Percentiles rank a stretch among this genome's conserved stretches.
Evolutionary conservation across 2,329 filamentous ascomycete genomes (phyloP).

Genomic region (Fusarium sp.): DNA sequence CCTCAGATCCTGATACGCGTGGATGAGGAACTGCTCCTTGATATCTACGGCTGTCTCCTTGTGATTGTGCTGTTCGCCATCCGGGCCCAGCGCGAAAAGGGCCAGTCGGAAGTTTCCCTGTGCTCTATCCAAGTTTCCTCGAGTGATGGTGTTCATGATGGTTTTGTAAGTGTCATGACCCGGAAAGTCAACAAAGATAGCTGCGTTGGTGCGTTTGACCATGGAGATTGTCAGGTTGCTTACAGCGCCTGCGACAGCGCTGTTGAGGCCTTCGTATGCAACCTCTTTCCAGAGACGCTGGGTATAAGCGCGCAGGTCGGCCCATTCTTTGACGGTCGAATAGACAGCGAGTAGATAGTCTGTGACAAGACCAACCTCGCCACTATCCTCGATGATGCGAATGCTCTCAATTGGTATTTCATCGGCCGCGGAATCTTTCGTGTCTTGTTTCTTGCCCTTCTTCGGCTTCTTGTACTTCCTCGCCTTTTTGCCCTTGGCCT

Average conservation of each 20-base stretch:
- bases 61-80: not conserved
- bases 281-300: conserved; percentile 56
- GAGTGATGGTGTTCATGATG: conserved; percentile 53
- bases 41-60: conserved; percentile 45
- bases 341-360: conserved; percentile 57
- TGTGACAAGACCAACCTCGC: conserved; percentile 47
- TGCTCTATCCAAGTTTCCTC: conserved; percentile 47
- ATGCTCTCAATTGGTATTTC: conserved; percentile 57
- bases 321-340: conserved; percentile 50
- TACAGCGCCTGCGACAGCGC: conserved; percentile 54
- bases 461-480: conserved; percentile 33
- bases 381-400: conserved; percentile 50
- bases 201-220: conserved; percentile 49
- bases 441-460: conserved; percentile 19
- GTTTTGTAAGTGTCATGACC: conserved; percentile 55
- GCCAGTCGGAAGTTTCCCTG: not conserved
- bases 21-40: conserved; percentile 54
- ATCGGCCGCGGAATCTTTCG: conserved; percentile 40
- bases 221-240: conserved; percentile 54
- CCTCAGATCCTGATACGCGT: conserved; percentile 54
- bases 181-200: conserved; percentile 57
- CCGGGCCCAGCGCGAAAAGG: not conserved
- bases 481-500: not conserved
- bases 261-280: conserved; percentile 55
- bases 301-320: conserved; percentile 50